These are phyloP conservation scores for Sanguinoderma infundibulare DNA, from an alignment of 1,284 basidiomycete species.

Conservation along the genomic window DNA sequence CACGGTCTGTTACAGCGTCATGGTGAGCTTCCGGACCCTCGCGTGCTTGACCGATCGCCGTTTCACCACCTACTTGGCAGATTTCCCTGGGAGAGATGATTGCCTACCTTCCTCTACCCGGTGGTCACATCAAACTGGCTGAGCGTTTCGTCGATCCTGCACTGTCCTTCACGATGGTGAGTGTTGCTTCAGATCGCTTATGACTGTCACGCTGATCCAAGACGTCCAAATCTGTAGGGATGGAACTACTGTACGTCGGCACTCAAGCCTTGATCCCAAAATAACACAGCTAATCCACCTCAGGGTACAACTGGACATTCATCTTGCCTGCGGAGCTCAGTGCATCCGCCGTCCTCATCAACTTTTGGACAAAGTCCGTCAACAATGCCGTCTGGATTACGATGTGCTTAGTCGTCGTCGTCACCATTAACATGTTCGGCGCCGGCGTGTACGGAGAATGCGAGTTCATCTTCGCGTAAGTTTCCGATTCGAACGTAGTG, in stretches of 20 bases:
- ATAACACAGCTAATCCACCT: neutral
- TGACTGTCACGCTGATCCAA: too few relatives aligned
- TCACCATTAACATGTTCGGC: slow-evolving; percentile 72
- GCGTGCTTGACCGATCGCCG: neutral
- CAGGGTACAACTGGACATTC: slow-evolving; percentile 59
- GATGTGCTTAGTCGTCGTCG: slow-evolving; percentile 63
- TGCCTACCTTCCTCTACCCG: slow-evolving; percentile 70
- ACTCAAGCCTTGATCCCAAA: too few relatives aligned
- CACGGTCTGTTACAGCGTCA: slow-evolving; percentile 58
- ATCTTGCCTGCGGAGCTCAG: slow-evolving; percentile 65
- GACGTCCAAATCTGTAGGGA: slow-evolving; percentile 42
- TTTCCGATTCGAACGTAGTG: neutral
- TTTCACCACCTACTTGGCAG: slow-evolving; percentile 27
- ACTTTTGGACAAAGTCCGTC: slow-evolving; percentile 57
- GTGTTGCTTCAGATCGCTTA: too few relatives aligned
- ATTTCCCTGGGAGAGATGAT: slow-evolving; percentile 65
- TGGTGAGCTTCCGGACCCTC: slow-evolving; percentile 31
- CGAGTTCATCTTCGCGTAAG: slow-evolving; percentile 58
- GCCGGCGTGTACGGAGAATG: slow-evolving; percentile 52
- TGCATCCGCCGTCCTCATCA: slow-evolving; percentile 67
- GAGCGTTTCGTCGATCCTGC: slow-evolving; percentile 75
- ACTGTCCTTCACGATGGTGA: slow-evolving; percentile 65
- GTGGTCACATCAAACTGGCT: slow-evolving; percentile 72
- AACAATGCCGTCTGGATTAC: slow-evolving; percentile 69
- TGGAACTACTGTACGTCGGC: slow-evolving; percentile 61